Evolutionary conservation across 2,329 filamentous ascomycete species (phyloP), one percentile per base, ranked within the genome.

Genomic region (Hypoxylon sp.): DNA sequence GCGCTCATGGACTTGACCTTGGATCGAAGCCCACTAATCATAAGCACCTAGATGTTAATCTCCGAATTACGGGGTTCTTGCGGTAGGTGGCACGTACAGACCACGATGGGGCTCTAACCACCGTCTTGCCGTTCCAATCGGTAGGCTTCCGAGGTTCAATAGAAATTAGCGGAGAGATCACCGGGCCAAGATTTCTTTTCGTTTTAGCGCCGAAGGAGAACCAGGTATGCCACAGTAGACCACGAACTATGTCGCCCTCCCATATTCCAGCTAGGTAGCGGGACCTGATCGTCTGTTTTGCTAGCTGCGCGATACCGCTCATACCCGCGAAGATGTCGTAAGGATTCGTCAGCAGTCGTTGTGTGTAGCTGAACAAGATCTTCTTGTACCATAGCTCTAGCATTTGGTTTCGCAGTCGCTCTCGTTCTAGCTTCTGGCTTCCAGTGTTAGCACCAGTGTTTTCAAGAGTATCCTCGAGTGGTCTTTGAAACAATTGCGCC

Each of bases 251-350:
- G 39, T 74, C 73, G 4, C 8, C 53, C 29, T 75, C 73, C 73
- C 73, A 74, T 35, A 74, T 42, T 0, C 73, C 73, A 2, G 47
- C 71, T 7, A 74, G 66, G 29, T 75, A 75, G 17, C 73, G 70
- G 5, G 73, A 74, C 10, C 65, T 47, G 27, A 75, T 71, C 2
- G 56, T 51, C 4, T 35, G 13, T 11, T 58, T 47, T 13, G 62
- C 62, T 5, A 67, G 21, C 32, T 74, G 71, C 1, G 68, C 71
- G 29, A 75, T 44, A 48, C 73, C 66, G 48, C 66, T 71, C 6
- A 68, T 24, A 0, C 72, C 73, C 0, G 73, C 71, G 44, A 75
- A 74, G 2, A 74, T 60, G 42, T 75, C 73, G 11, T 48, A 10
- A 1, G 66, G 64, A 19, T 74, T 65, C 5, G 67, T 71, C 6